Base-by-base conservation (phyloP, 169 alveolate genomes). In the Theileria luwenshuni region DNA sequence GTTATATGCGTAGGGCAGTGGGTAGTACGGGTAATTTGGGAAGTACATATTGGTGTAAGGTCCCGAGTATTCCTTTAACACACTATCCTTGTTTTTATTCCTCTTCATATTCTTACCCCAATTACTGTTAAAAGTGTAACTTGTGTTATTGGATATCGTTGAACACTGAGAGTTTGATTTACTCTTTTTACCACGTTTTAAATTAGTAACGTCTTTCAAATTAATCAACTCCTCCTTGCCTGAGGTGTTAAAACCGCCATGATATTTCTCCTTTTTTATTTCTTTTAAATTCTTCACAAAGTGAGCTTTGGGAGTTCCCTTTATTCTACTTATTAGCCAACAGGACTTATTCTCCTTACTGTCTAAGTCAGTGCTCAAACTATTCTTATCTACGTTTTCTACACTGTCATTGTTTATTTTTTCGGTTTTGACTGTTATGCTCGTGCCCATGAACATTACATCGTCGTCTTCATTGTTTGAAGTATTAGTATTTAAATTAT, bases 351-450 rank as follows among this genome's bases (percentile, higher is more conserved):
- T 56, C 38, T 21, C 65, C 0, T 5, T 10, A 10, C 45, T 38
- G 45, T 38, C 45, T 38, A 10, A 5, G 45, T 38, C 45, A 7
- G 5, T 5, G 10, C 10, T 10, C 17, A 5, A 5, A 38, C 45
- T 10, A 38, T 10, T 38, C 10, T 56, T 27, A 28, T 56, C 45
- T 23, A 49, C 60, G 7, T 51, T 10, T 2, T 51, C 27, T 5
- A 56, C 65, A 0, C 23, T 21, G 10, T 56, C 38, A n/a, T 3
- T 13, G 38, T 0, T 59, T 69, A 7, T 38, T 45, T 28, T 33
- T 17, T 79, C 87, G 3, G 27, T 54, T 74, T 79, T 79, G 25
- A 79, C 87, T 30, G 32, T 23, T 7, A 79, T 79, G 54, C 51
- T 79, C 25, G 69, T 70, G 5, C 87, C 87, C 12, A 73, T 51